These are phyloP conservation scores for Nakaseomyces delphensis DNA, from an alignment of 1,139 yeast species.

Conservation along the genomic window DNA sequence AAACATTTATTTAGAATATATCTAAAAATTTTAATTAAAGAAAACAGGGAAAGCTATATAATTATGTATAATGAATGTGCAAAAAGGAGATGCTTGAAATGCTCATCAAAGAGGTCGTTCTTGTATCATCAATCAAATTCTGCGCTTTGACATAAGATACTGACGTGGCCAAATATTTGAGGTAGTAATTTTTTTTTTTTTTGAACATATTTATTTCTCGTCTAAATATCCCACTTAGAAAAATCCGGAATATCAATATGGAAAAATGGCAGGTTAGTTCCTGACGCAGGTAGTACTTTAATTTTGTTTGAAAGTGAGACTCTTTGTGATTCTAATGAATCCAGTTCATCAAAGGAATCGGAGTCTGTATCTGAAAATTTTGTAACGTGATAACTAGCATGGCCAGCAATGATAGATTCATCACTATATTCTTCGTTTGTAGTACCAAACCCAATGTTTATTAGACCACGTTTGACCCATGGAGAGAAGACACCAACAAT, in stretches of 20 bases:
- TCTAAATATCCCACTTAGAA: conserved; percentile 30
- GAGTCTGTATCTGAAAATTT: conserved; percentile 13
- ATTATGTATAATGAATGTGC: neutral
- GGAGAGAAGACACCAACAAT: conserved; percentile 78
- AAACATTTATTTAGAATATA: no score
- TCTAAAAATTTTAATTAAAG: neutral
- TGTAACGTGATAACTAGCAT: conserved; percentile 29
- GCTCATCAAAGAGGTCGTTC: no score
- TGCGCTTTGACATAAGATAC: no score
- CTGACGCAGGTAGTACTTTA: conserved; percentile 44
- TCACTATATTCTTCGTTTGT: conserved; percentile 35
- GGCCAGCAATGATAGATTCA: conserved; percentile 28
- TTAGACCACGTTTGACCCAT: conserved; percentile 74
- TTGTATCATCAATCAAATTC: no score
- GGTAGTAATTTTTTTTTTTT: no score
- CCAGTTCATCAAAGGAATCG: conserved; percentile 12
- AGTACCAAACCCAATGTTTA: conserved; percentile 74
- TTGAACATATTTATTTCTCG: no score
- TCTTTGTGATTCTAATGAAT: conserved; percentile 18
- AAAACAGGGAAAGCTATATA: neutral
- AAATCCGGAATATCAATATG: conserved; percentile 82
- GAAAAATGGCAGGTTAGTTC: conserved; percentile 75
- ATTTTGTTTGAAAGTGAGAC: conserved; percentile 25
- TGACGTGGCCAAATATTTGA: no score
- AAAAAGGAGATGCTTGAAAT: no score